Percentiles rank a stretch among this genome's conserved stretches.
phyloP scores from a whole-genome alignment of 305 asterid species.

The Solanum hybrid region DNA sequence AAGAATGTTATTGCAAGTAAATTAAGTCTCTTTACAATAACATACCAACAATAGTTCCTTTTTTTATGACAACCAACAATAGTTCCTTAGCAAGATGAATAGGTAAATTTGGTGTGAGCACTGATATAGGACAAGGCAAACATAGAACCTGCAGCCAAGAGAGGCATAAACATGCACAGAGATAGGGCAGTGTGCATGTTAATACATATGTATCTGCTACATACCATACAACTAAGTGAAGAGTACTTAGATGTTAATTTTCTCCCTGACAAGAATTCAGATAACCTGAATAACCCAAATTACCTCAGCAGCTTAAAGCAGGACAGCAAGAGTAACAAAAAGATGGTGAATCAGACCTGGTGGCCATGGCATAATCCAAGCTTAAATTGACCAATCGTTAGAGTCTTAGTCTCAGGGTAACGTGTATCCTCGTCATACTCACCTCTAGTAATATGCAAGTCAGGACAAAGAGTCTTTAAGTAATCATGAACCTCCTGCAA shows the following conservation, averaged over 20 bases:
- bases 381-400: constrained; percentile 93
- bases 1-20: neutral
- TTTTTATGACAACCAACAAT: neutral
- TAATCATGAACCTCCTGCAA: constrained; percentile 91
- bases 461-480: constrained; percentile 82
- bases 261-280: neutral
- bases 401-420: constrained; percentile 85
- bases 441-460: constrained; percentile 83
- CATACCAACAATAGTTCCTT: neutral
- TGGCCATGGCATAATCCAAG: constrained; percentile 98
- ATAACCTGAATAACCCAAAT: neutral
- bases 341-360: constrained; percentile 50
- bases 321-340: constrained; percentile 7
- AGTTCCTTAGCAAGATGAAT: neutral
- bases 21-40: neutral
- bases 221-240: neutral
- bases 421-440: constrained; percentile 90
- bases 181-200: neutral
- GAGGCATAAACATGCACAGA: neutral
- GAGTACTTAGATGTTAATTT: neutral
- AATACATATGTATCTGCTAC: neutral
- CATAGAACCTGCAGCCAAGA: neutral
- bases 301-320: neutral
- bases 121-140: neutral
- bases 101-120: neutral